Conservation (phyloP, 1,284 basidiomycete species). For the Afroboletus lepidellus region DNA sequence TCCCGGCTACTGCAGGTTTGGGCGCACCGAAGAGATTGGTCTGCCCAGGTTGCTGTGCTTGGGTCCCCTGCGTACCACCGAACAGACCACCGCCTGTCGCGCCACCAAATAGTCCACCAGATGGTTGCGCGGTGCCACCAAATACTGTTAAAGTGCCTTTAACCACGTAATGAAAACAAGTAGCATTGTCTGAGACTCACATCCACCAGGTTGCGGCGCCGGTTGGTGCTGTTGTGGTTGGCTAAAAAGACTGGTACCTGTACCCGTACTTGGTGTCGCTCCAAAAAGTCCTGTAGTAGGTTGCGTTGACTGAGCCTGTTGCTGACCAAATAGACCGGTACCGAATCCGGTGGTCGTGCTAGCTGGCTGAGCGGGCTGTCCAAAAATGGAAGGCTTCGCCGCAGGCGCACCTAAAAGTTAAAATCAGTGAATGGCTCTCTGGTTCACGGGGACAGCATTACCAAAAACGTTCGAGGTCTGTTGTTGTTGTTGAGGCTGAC, state of each 20-base stretch:
- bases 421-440: slow-evolving; percentile 4
- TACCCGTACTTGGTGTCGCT: slow-evolving; percentile 17
- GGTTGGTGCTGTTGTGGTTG: slow-evolving; percentile 35
- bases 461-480: slow-evolving; percentile 27
- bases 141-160: slow-evolving; percentile 23
- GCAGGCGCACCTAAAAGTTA: slow-evolving; percentile 25
- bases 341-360: slow-evolving; percentile 29
- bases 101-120: slow-evolving; percentile 36
- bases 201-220: slow-evolving; percentile 34
- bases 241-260: slow-evolving; percentile 41
- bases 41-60: slow-evolving; percentile 35
- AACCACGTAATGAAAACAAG: not conserved
- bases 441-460: slow-evolving; percentile 7
- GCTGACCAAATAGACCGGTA: slow-evolving; percentile 31
- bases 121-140: slow-evolving; percentile 25
- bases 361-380: slow-evolving; percentile 34
- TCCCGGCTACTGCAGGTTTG: slow-evolving; percentile 35
- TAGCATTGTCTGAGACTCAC: slow-evolving; percentile 23
- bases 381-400: slow-evolving; percentile 47
- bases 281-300: slow-evolving; percentile 40
- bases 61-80: slow-evolving; percentile 39
- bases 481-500: slow-evolving; percentile 31
- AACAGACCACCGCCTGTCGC: slow-evolving; percentile 44
- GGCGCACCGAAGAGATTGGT: slow-evolving; percentile 35
- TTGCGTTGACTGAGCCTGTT: slow-evolving; percentile 33